These are phyloP conservation scores for Dactylellina parvicollis DNA, from an alignment of 2,329 filamentous ascomycete genomes.

Conservation along the genomic window DNA sequence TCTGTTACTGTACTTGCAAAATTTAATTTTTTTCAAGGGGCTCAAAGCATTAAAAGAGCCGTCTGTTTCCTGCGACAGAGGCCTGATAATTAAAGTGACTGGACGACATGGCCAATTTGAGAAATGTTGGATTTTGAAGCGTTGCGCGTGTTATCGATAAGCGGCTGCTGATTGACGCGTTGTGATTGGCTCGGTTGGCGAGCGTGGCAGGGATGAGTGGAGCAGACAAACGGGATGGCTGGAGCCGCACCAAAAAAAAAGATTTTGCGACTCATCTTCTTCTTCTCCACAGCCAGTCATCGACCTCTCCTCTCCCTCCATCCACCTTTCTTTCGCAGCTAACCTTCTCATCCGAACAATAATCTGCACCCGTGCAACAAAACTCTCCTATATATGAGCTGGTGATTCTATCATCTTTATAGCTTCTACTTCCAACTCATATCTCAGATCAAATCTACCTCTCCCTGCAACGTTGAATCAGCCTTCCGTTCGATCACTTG, in stretches of 20 bases:
- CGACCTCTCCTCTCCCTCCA: not conserved
- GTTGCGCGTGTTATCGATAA: conserved; percentile 13
- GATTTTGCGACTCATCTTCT: conserved; percentile 51
- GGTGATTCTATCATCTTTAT: not conserved
- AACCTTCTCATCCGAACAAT: not conserved
- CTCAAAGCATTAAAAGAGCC: too few relatives aligned
- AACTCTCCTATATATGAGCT: not conserved
- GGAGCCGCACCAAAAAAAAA: conserved; percentile 38
- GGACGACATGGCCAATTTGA: too few relatives aligned
- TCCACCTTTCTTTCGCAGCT: not conserved
- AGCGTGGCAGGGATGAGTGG: conserved; percentile 17
- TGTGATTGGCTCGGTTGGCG: conserved; percentile 4
- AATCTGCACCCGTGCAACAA: not conserved
- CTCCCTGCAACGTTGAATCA: not conserved
- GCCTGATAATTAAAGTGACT: too few relatives aligned
- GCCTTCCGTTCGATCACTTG: not conserved
- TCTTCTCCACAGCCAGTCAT: not conserved
- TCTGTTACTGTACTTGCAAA: too few relatives aligned
- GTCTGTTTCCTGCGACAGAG: too few relatives aligned
- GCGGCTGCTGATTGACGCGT: not conserved
- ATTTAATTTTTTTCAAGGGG: too few relatives aligned
- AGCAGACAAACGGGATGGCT: conserved; percentile 38
- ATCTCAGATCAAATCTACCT: not conserved
- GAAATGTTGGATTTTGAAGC: not conserved
- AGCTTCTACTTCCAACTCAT: not conserved